Base-by-base conservation (phyloP, 2,329 filamentous ascomycete species). In the Davidsoniella neocaledoniae region DNA sequence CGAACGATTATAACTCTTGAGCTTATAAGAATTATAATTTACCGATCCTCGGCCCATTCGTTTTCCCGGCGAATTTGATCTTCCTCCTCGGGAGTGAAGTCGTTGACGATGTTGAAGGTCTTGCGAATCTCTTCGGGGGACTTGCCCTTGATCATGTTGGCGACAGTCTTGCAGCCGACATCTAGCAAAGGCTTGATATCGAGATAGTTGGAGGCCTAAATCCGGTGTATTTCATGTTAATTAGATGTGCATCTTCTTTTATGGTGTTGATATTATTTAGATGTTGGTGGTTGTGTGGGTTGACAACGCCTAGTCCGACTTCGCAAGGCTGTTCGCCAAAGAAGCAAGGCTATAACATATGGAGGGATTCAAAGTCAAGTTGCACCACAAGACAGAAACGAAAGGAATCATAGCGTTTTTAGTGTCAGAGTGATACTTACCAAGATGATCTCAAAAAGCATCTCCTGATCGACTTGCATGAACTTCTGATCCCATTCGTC, bases 101-200 rank as follows among this genome's bases (percentile, higher is more conserved):
- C 91, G 60, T 98, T 98, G 61, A 93, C 91, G 61, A 98, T 98
- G 71, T 98, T 98, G 73, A 98, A 98, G 0, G 91, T 98, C 76
- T 96, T 98, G 47, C 91, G 85, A 60, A 98, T 98, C 72, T 98
- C 91, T 65, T 98, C 91, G 2, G 91, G 91, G 0, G 87, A 94
- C 76, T 98, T 98, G 70, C 91, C 91, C 83, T 98, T 98, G 74
- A 98, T 98, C 91, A 98, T 98, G 70, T 98, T 98, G 55, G 91
- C 91, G 14, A 98, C 91, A 0, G 91, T 98, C 78, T 98, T 98
- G 79, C 91, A 98, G 55, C 91, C 91, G 53, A 96, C 90, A 57
- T 98, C 91, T 25, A 98, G 81, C 1, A 98, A 83, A 1, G 87
- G 83, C 76, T 96, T 98, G 72, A 98, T 98, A 58, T 98, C 91